A percentile compares a stretch with the other conserved stretches of the same genome.
These are phyloP conservation scores for Myxozyma neotropica DNA, from an alignment of 805 yeast species.

Conservation along the genomic window DNA sequence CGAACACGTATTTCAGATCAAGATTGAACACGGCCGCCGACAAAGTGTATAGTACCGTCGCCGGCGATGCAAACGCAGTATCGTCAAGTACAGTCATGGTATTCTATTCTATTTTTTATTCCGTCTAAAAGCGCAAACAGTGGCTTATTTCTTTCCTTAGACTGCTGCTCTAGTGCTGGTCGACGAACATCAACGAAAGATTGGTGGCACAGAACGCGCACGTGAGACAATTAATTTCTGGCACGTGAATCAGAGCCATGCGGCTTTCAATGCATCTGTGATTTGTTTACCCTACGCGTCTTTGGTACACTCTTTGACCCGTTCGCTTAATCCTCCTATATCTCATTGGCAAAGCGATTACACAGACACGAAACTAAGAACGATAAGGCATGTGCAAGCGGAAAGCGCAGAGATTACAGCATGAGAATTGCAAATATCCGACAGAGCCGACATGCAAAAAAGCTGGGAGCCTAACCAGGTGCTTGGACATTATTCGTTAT, in stretches of 20 bases:
- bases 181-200: not conserved
- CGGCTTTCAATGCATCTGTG: not conserved
- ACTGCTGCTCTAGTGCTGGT: no score
- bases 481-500: not conserved
- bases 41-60: conserved; percentile 15
- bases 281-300: not conserved
- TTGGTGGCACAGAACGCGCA: not conserved
- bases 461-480: not conserved
- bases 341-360: no score
- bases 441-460: no score
- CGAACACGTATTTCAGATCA: conserved; percentile 14
- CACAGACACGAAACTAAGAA: no score
- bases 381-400: no score
- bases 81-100: not conserved
- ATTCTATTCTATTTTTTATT: no score
- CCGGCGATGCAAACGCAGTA: conserved; percentile 2
- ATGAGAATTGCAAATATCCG: not conserved
- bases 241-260: not conserved
- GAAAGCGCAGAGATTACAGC: not conserved
- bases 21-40: conserved; percentile 17
- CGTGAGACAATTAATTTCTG: not conserved
- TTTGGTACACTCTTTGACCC: no score
- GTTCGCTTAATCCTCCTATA: no score
- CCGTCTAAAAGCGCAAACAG: no score
- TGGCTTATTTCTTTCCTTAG: no score